Evolutionary conservation across 768 basidiomycete genomes (phyloP).

Genomic region (Tricholoma bakamatsutake): DNA sequence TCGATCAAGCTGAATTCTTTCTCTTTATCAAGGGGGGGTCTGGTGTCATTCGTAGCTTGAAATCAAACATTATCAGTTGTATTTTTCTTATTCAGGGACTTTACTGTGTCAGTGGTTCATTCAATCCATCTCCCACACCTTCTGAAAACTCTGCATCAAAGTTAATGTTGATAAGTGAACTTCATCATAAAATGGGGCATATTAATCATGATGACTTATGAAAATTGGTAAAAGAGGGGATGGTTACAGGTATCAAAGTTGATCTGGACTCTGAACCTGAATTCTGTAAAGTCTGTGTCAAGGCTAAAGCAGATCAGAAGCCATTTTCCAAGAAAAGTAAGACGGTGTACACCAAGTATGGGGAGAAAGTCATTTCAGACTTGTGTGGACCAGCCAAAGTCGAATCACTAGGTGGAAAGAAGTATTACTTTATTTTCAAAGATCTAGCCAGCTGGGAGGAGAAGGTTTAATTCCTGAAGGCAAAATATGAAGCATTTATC

Average conservation of each 20-base stretch:
- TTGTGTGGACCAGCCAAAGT: too few species aligned
- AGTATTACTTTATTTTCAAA: too few species aligned
- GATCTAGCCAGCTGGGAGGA: too few species aligned
- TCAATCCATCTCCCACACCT: constrained; percentile 3
- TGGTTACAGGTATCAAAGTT: constrained; percentile 27
- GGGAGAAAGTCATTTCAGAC: neutral
- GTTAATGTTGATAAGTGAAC: constrained; percentile 19
- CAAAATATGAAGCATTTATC: too few species aligned
- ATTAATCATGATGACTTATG: constrained; percentile 13
- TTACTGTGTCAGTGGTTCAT: constrained; percentile 15
- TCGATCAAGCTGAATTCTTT: constrained; percentile 10
- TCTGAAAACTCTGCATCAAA: constrained; percentile 8
- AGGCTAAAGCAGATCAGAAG: constrained; percentile 12
- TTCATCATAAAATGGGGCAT: constrained; percentile 17
- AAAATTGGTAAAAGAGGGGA: constrained; percentile 20
- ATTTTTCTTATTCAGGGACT: constrained; percentile 20
- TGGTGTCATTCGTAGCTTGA: neutral
- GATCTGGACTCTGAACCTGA: constrained; percentile 15
- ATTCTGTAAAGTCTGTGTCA: constrained; percentile 19
- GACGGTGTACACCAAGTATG: neutral
- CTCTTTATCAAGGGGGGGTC: neutral
- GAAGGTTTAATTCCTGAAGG: too few species aligned
- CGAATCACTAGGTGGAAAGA: too few species aligned
- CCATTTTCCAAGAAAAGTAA: too few species aligned
- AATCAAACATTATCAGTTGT: constrained; percentile 9